Evolutionary conservation across 2,329 filamentous ascomycete species (phyloP).

Genomic region (Epichloe hybrida): DNA sequence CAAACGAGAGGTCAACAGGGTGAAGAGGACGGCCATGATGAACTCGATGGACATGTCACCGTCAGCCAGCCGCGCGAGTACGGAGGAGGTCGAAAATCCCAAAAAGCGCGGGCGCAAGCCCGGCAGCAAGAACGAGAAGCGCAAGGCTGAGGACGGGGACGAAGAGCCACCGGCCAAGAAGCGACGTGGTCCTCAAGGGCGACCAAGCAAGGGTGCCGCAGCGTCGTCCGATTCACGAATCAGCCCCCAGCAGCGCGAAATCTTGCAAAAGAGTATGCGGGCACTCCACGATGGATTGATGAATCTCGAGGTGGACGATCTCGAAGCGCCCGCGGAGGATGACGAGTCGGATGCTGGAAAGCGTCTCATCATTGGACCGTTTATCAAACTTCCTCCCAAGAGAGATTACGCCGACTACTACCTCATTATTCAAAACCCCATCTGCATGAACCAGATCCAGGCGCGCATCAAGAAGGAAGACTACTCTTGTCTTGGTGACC

Average conservation of each 20-base stretch:
- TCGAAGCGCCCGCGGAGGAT: slow-evolving; percentile 41
- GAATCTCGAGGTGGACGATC: slow-evolving; percentile 67
- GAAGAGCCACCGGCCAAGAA: slow-evolving; percentile 69
- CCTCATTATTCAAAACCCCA: slow-evolving; percentile 78
- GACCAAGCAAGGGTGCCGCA: slow-evolving; percentile 44
- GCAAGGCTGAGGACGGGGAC: slow-evolving; percentile 71
- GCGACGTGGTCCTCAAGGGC: slow-evolving; percentile 56
- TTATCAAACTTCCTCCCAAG: slow-evolving; percentile 81
- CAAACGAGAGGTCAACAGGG: slow-evolving; percentile 62
- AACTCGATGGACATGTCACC: slow-evolving; percentile 53
- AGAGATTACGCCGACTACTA: slow-evolving; percentile 92
- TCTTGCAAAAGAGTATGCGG: slow-evolving; percentile 69
- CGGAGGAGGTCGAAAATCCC: slow-evolving; percentile 61
- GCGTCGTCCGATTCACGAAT: slow-evolving; percentile 33
- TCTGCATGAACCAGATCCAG: slow-evolving; percentile 91
- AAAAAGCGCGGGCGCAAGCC: slow-evolving; percentile 83
- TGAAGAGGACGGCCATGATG: slow-evolving; percentile 36
- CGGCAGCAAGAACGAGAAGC: slow-evolving; percentile 62
- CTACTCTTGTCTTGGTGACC: slow-evolving; percentile 67
- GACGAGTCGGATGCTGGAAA: slow-evolving; percentile 46
- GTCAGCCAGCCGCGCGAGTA: slow-evolving; percentile 64
- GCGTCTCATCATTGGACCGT: slow-evolving; percentile 82
- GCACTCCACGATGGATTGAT: slow-evolving; percentile 68
- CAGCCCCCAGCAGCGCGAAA: slow-evolving; percentile 53
- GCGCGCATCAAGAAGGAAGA: slow-evolving; percentile 94